A percentile compares a stretch with the other conserved stretches of the same genome.
Evolutionary conservation across 805 yeast species (phyloP).

Genomic region (Sungouiozyma intestinalis): DNA sequence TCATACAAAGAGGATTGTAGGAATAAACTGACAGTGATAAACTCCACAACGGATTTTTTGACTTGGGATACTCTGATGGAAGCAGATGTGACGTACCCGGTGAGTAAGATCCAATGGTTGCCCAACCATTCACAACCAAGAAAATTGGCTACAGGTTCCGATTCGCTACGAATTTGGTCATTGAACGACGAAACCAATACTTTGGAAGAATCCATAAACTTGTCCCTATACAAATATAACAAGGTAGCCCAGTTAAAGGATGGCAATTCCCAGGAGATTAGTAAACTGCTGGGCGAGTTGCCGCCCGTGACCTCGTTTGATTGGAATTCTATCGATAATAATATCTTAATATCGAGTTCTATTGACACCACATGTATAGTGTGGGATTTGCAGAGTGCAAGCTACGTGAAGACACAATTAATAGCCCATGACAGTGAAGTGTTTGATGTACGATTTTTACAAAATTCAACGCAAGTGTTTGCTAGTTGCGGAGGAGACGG

Average conservation of each 20-base stretch:
- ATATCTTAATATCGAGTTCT: conserved; percentile 67
- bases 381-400: conserved; percentile 56
- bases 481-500: conserved; percentile 96
- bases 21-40: conserved; percentile 51
- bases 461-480: conserved; percentile 60
- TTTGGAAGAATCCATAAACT: conserved; percentile 32
- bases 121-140: conserved; percentile 21
- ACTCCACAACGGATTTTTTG: conserved; percentile 40
- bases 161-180: conserved; percentile 27
- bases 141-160: conserved; percentile 29
- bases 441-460: conserved; percentile 77
- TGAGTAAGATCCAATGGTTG: conserved; percentile 27
- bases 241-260: conserved; percentile 19
- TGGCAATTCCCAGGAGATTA: not conserved
- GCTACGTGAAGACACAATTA: conserved; percentile 76
- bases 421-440: conserved; percentile 97
- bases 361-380: conserved; percentile 96
- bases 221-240: conserved; percentile 34
- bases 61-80: conserved; percentile 55
- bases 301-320: conserved; percentile 94
- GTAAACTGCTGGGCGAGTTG: conserved; percentile 25
- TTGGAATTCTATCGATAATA: conserved; percentile 72
- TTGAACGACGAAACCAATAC: conserved; percentile 17
- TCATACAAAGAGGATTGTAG: conserved; percentile 69
- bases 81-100: conserved; percentile 23